Conservation (phyloP, 1,139 yeast species). For the Candida dubliniensis region DNA sequence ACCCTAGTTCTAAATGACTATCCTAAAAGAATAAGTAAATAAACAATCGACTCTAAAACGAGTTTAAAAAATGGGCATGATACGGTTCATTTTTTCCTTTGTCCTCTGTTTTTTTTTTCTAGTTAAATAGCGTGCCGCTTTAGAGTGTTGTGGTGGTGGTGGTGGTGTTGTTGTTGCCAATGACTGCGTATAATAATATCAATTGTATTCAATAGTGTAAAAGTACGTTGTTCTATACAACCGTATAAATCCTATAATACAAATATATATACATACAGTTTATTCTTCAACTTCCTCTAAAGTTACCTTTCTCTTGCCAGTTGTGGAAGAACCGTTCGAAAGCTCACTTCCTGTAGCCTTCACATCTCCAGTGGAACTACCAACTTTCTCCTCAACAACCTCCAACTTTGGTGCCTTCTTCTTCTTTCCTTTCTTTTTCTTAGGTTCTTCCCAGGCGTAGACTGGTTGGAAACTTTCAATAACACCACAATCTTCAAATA, state of each 20-base stretch:
- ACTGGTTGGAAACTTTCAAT: slow-evolving; percentile 87
- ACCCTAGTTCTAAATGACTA: not conserved
- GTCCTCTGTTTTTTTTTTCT: too few species aligned
- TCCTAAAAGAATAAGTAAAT: not conserved
- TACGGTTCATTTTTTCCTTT: not conserved
- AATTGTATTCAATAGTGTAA: too few species aligned
- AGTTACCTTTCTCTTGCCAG: slow-evolving; percentile 32
- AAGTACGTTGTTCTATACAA: too few species aligned
- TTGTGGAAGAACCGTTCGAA: slow-evolving; percentile 14
- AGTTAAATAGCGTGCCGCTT: too few species aligned
- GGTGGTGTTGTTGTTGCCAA: too few species aligned
- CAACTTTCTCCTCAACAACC: slow-evolving; percentile 11
- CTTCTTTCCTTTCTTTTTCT: slow-evolving; percentile 24
- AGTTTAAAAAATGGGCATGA: not conserved
- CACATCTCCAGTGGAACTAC: slow-evolving; percentile 9
- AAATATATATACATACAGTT: not conserved
- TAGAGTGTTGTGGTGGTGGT: too few species aligned
- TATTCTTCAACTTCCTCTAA: slow-evolving; percentile 53
- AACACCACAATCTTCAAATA: slow-evolving; percentile 94
- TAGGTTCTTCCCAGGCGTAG: slow-evolving; percentile 78
- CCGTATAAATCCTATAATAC: too few species aligned
- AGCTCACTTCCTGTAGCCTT: slow-evolving; percentile 17
- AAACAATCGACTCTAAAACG: too few species aligned
- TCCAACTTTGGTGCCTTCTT: slow-evolving; percentile 13
- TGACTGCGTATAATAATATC: too few species aligned